Conservation (phyloP, 306 rosid species). For the Medicago truncatula region MtrunA17r5.0-ANR NC_053042.1:44595501-44596000, state of each 20-base stretch:
- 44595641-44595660: conserved; percentile 6
- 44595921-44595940: conserved; percentile 98
- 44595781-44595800: conserved; percentile 63
- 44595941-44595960: conserved; percentile 95
- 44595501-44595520: background rate
- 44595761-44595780: conserved; percentile 62
- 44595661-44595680: conserved; percentile 30
- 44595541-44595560: conserved; percentile 87
- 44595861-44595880: conserved; percentile 48
- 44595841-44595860: conserved; percentile 53
- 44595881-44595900: conserved; percentile 76
- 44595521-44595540: conserved; percentile 23
- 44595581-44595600: conserved; percentile 91
- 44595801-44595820: conserved; percentile 51
- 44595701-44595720: conserved; percentile 72
- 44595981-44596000: conserved; percentile 81
- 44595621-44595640: conserved; percentile 41
- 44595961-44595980: conserved; percentile 74
- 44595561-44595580: conserved; percentile 93
- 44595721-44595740: conserved; percentile 66
- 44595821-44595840: conserved; percentile 48
- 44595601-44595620: conserved; percentile 72
- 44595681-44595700: conserved; percentile 88
- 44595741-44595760: conserved; percentile 71
- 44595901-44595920: conserved; percentile 92